A percentile compares a stretch with the other conserved stretches of the same genome.
Evolutionary conservation across 768 basidiomycete genomes (phyloP).

Genomic region (Neoboletus subvelutipes): DNA sequence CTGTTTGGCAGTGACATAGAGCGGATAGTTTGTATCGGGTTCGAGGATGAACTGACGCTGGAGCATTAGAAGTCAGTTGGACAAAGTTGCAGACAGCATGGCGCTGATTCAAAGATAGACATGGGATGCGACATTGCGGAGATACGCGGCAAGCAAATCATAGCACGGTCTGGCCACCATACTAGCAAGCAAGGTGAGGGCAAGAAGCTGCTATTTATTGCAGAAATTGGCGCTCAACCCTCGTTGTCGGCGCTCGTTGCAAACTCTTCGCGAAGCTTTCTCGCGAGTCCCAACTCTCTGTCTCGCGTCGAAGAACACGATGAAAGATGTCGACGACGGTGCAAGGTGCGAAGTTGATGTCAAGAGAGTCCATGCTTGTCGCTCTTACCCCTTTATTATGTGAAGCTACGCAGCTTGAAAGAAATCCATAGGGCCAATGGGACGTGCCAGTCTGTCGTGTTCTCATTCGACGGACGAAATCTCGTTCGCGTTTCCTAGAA

Average conservation of each 20-base stretch:
- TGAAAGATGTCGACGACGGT: background rate
- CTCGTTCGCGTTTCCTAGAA: background rate
- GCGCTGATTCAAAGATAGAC: background rate
- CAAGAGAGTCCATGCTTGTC: background rate
- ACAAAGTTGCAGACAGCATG: background rate
- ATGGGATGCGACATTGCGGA: background rate
- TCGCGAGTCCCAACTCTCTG: background rate
- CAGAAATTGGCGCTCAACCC: background rate
- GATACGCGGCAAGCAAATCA: background rate
- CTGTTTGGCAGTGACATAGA: constrained; percentile 56
- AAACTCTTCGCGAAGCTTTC: background rate
- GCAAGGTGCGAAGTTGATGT: background rate
- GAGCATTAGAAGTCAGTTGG: constrained; percentile 14
- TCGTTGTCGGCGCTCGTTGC: background rate
- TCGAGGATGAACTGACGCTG: constrained; percentile 34
- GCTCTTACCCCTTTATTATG: background rate
- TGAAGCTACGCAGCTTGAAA: background rate
- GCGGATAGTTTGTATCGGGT: constrained; percentile 44
- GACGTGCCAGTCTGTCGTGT: background rate
- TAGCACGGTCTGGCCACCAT: background rate
- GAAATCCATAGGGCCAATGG: background rate
- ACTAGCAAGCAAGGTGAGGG: too few species aligned
- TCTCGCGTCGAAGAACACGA: background rate
- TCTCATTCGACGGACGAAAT: background rate
- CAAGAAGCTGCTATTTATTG: too few species aligned